These are phyloP conservation scores for Carnegiea gigantea DNA, from an alignment of 179 eudicot species.

Conservation along the genomic window DNA sequence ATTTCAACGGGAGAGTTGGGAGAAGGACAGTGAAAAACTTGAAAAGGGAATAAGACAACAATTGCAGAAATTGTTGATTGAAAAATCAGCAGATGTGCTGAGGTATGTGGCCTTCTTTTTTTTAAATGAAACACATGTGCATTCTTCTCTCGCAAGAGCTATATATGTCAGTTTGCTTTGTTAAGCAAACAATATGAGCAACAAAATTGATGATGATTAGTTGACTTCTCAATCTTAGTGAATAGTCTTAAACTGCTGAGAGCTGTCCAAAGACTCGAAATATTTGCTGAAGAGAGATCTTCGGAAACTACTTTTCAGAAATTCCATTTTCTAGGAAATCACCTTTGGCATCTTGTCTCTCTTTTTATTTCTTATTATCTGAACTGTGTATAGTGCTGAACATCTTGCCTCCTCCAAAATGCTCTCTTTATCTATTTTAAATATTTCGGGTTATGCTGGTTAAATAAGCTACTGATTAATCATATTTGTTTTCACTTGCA, in stretches of 20 bases:
- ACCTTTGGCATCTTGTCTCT: background rate
- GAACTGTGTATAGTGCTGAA: background rate
- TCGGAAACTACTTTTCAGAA: background rate
- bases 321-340: background rate
- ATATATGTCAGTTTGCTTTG: background rate
- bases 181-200: background rate
- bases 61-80: conserved; percentile 56
- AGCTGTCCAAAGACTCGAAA: background rate
- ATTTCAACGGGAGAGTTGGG: conserved; percentile 61
- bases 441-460: background rate
- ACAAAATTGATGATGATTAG: background rate
- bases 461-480: background rate
- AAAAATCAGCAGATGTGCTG: conserved; percentile 40
- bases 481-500: background rate
- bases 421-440: background rate
- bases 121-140: background rate
- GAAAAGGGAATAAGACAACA: conserved; percentile 78
- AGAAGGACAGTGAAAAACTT: conserved; percentile 54
- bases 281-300: background rate
- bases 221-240: background rate
- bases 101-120: conserved; percentile 35
- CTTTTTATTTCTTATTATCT: background rate
- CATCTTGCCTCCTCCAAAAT: background rate
- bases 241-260: background rate
- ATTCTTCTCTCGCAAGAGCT: background rate